Percentiles rank a stretch among this genome's conserved stretches.
These are phyloP conservation scores for Hymenochaete sp. DNA, from an alignment of 1,284 basidiomycete species.

Conservation along the genomic window DNA sequence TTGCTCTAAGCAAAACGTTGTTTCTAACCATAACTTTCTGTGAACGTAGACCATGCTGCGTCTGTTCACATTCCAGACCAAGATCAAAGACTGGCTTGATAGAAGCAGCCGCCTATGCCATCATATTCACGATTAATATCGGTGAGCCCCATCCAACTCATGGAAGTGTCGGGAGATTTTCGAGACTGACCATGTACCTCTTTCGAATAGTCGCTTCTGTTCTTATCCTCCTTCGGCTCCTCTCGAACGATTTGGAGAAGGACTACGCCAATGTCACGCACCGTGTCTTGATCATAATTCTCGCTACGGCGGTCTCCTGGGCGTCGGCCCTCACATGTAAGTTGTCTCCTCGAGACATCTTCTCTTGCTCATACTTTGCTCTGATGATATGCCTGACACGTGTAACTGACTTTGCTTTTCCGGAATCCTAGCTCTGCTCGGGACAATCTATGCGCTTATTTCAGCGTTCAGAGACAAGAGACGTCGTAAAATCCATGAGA, in stretches of 20 bases:
- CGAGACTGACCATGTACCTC: too few species aligned
- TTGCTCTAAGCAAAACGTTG: too few species aligned
- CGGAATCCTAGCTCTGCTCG: background rate
- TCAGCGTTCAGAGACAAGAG: too few species aligned
- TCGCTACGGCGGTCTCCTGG: constrained; percentile 16
- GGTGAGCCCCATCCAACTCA: too few species aligned
- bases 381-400: too few species aligned
- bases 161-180: too few species aligned
- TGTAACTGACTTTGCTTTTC: background rate
- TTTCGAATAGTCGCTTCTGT: constrained; percentile 6
- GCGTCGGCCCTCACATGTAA: constrained; percentile 9
- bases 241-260: constrained; percentile 3
- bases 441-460: too few species aligned
- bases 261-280: constrained; percentile 15
- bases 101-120: constrained; percentile 2
- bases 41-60: constrained; percentile 3
- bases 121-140: constrained; percentile 6
- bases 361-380: too few species aligned
- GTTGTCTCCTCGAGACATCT: constrained; percentile 10
- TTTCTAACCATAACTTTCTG: background rate
- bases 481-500: too few species aligned
- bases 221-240: constrained; percentile 10
- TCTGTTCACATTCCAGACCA: too few species aligned
- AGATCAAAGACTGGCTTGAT: background rate
- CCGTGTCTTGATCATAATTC: too few species aligned